These are phyloP conservation scores for Trichoderma semiorbis DNA, from an alignment of 2,329 filamentous ascomycete genomes.

Conservation along the genomic window DNA sequence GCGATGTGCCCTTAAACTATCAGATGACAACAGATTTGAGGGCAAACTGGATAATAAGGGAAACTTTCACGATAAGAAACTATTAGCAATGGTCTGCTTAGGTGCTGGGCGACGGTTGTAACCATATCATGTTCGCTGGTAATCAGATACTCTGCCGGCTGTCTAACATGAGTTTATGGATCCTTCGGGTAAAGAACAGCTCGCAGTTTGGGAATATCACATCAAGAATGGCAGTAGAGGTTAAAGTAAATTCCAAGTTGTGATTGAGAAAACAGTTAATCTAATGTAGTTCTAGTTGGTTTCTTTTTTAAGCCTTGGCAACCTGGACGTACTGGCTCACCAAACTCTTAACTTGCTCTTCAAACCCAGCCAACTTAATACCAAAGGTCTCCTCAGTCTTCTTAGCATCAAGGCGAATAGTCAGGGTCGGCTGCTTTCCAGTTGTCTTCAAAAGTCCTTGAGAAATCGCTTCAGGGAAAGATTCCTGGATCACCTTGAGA, in stretches of 20 bases:
- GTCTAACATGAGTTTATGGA: too few species aligned
- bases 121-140: too few species aligned
- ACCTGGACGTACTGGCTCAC: constrained; percentile 1
- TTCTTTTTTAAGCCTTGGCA: not conserved
- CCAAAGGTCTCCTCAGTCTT: constrained; percentile 7
- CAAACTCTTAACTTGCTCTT: not conserved
- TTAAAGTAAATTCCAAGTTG: not conserved
- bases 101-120: too few species aligned
- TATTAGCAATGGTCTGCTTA: not conserved
- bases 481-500: not conserved
- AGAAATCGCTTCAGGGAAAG: not conserved
- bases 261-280: not conserved
- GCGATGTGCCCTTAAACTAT: not conserved
- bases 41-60: not conserved
- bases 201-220: not conserved
- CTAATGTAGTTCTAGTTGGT: not conserved
- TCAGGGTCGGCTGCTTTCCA: constrained; percentile 1
- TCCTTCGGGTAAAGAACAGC: too few species aligned
- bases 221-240: rapidly evolving
- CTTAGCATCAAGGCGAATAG: not conserved
- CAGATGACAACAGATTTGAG: rapidly evolving
- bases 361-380: not conserved
- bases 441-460: constrained; percentile 11
- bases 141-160: too few species aligned
- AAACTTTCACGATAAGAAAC: not conserved